Evolutionary conservation across 2,329 filamentous ascomycete genomes (phyloP), one percentile per base, ranked within the genome.

Genomic region (Tolypocladium paradoxum): DNA sequence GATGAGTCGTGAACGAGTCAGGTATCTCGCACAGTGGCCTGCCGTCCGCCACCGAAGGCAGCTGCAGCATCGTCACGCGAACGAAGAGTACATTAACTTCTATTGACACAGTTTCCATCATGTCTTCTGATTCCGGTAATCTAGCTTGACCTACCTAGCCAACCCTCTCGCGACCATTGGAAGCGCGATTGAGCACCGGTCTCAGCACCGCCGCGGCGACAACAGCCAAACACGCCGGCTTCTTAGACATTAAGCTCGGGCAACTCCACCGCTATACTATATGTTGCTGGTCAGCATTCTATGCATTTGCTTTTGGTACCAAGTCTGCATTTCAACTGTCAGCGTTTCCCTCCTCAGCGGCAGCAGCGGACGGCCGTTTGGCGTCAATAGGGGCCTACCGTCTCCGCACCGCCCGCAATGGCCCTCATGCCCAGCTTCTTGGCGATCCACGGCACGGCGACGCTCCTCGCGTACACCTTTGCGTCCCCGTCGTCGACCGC

Each of bases 401-500:
- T 57, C 27, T 60, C 57, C 14, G 57, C 49, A 27, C 54, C 56
- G 29, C 56, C 57, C 3, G 33, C 37, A 29, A 59, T 50, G 2
- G 49, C 36, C 38, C 45, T 54, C 35, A 59, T 52, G 2, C 61
- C 61, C 2, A 68, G 55, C 43, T 59, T 46, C 40, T 61, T 58
- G 7, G 55, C 50, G 1, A 66, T 40, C 57, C 62, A 62, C 4
- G 62, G 54, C 3, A 56, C 49, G 12, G 59, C 48, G 9, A 65
- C 51, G n/a, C 53, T 63, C 52, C 61, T 63, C 7, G 59, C 54
- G 22, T 62, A 66, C 20, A 70, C 6, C 35, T 54, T 63, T 4
- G 70, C 69, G 12, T 70, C 68, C 22, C 62, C 60, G 40, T 70
- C 66, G 11, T 59, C 58, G 20, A 72, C 48, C 49, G 68, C 61